Evolutionary conservation across 768 basidiomycete species (phyloP).

Genomic region (Lactifluus volemus): DNA sequence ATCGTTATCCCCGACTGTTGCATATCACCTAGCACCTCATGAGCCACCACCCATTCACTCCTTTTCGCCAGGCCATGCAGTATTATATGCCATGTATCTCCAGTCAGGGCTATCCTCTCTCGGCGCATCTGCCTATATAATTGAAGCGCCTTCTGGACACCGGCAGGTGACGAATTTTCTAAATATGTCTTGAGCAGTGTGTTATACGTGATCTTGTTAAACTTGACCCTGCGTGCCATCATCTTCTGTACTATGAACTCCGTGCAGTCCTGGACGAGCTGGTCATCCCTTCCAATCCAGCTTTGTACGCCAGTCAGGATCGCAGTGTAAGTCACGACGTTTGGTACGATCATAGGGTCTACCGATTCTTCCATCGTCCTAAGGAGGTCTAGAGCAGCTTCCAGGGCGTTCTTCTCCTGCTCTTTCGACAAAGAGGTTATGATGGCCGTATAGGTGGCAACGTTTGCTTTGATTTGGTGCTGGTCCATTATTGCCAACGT

Average conservation of each 20-base stretch:
- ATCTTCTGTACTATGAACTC: conserved; percentile 49
- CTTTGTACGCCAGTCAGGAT: conserved; percentile 68
- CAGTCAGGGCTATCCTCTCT: conserved; percentile 37
- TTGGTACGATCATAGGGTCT: conserved; percentile 40
- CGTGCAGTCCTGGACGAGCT: conserved; percentile 38
- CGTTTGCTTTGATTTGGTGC: conserved; percentile 64
- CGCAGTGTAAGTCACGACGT: conserved; percentile 77
- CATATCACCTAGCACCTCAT: conserved; percentile 57
- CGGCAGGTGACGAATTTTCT: conserved; percentile 40
- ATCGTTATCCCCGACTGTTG: conserved; percentile 41
- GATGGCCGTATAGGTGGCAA: conserved; percentile 70
- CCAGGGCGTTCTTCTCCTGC: conserved; percentile 43
- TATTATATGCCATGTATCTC: conserved; percentile 73
- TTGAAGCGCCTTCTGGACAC: conserved; percentile 44
- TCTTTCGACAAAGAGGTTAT: conserved; percentile 65
- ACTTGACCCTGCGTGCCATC: conserved; percentile 41
- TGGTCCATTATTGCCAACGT: conserved; percentile 68
- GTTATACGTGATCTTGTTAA: conserved; percentile 66
- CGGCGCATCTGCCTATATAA: conserved; percentile 56
- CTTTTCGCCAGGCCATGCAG: conserved; percentile 53
- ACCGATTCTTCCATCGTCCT: conserved; percentile 59
- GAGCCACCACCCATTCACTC: conserved; percentile 52
- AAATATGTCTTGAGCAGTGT: conserved; percentile 64
- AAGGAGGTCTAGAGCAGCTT: conserved; percentile 60
- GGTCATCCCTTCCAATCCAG: conserved; percentile 39